These are phyloP conservation scores for Ettlia oleoabundans DNA, from an alignment of 139 green algal genomes.

Conservation along the genomic window DNA sequence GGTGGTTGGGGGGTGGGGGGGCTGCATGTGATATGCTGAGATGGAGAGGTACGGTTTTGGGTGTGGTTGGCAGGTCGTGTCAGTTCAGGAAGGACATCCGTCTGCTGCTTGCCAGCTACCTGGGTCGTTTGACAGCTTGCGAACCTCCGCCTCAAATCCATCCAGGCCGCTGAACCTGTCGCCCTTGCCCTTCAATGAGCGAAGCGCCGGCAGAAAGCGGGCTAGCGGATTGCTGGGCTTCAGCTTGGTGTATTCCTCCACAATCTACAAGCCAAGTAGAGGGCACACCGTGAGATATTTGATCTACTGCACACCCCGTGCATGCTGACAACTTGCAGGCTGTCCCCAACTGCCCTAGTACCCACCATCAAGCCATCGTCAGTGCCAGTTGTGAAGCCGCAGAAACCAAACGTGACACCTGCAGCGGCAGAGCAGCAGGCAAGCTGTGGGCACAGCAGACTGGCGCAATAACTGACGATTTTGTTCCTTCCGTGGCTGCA, in stretches of 20 bases:
- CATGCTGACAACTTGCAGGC: not conserved
- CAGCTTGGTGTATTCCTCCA: slow-evolving; percentile 9
- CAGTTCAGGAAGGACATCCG: no score
- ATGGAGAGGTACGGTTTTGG: not conserved
- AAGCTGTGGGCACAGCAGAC: no score
- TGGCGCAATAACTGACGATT: no score
- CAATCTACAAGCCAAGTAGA: not conserved
- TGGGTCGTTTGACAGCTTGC: slow-evolving; percentile 1
- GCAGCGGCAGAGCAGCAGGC: not conserved
- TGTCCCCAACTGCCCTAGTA: not conserved
- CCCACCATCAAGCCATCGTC: slow-evolving; percentile 20
- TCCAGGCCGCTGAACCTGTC: slow-evolving; percentile 16
- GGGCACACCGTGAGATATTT: not conserved
- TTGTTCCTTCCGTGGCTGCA: no score
- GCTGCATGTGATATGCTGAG: no score
- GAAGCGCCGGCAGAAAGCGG: slow-evolving; percentile 18
- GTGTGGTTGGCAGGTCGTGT: not conserved
- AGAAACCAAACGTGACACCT: slow-evolving; percentile 43
- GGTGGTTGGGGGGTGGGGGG: no score
- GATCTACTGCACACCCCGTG: no score
- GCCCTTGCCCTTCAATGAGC: not conserved
- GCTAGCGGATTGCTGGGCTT: slow-evolving; percentile 29
- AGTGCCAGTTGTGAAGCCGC: slow-evolving; percentile 24
- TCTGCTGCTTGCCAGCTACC: not conserved
- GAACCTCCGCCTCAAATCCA: slow-evolving; percentile 18